Evolutionary conservation across 225 moss, liverwort and hornwort genomes (phyloP), one percentile per base, ranked within the genome.

Genomic region (Sphagnum tenellum): DNA sequence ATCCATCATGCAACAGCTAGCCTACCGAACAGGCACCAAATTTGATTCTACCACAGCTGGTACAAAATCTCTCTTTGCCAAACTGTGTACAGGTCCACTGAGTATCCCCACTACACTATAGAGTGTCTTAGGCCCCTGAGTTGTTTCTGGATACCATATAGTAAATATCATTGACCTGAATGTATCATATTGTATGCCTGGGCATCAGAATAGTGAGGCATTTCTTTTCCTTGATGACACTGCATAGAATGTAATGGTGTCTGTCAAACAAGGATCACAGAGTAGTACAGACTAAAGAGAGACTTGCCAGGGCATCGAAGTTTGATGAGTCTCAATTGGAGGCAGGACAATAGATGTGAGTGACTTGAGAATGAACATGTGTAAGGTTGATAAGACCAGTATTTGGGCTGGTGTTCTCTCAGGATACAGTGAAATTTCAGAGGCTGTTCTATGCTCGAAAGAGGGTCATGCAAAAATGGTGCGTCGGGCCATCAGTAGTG

Each of bases 401-500:
- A 29, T 29, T 29, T 29, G 29, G 29, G 29, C 29, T 29, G 29
- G 29, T 29, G 1, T 29, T 29, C 29, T 29, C 29, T 29, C 58
- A 58, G 58, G 58, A 58, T 44, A 44, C 58, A 45, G 9, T 8
- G 63, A 10, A 5, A 60, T 90, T 63, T 84, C 88, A 59, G 78
- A 83, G 65, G 89, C 92, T 52, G 89, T 87, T 9, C 62, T 76
- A 46, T 77, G 76, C 12, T 83, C 87, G 12, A 64, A 65, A 57
- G 78, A 80, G 69, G 96, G 87, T 47, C 90, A 86, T 66, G 76
- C 76, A 51, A 80, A 83, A 56, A 70, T 98, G 73, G 82, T 98
- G 53, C 72, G 77, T 5, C 73, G 58, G 65, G 92, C 89, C 62
- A 77, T 90, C 65, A 77, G 83, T 69, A 82, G 78, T 64, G 77